Evolutionary conservation across 192 early-diverging fungal genomes (phyloP).

Genomic region (Podila epigama): DNA sequence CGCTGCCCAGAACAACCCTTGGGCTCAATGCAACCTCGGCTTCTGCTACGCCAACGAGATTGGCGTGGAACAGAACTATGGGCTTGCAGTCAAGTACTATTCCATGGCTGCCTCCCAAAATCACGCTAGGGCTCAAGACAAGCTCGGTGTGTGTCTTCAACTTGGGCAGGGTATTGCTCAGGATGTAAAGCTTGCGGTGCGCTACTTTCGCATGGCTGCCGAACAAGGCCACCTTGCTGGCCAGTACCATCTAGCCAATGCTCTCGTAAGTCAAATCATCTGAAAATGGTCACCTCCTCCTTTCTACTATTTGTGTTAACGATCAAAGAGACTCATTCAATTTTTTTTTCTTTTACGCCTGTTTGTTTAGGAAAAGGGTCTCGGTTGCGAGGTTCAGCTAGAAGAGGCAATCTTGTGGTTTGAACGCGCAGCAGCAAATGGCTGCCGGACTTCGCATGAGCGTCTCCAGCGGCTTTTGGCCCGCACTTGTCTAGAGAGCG

Average conservation of each 20-base stretch:
- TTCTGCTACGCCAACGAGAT: constrained; percentile 81
- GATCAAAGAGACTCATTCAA: not conserved
- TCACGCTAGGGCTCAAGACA: constrained; percentile 64
- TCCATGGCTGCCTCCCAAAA: constrained; percentile 61
- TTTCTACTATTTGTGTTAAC: not conserved
- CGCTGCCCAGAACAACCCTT: constrained; percentile 75
- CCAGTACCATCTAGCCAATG: constrained; percentile 58
- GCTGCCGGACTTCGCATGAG: constrained; percentile 60
- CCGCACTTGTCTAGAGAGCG: constrained; percentile 57
- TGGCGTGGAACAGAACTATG: constrained; percentile 64
- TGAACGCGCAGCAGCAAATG: constrained; percentile 51
- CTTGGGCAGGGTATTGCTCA: constrained; percentile 56
- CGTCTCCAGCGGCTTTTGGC: constrained; percentile 57
- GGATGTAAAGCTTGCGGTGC: constrained; percentile 54
- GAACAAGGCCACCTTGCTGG: constrained; percentile 68
- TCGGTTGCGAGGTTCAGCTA: constrained; percentile 51
- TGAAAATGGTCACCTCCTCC: too few relatives aligned
- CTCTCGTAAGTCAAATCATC: constrained; percentile 31
- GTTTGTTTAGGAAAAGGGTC: constrained; percentile 17
- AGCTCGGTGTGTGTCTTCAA: constrained; percentile 62
- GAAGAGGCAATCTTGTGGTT: constrained; percentile 52
- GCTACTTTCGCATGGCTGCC: constrained; percentile 71
- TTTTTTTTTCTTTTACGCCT: not conserved
- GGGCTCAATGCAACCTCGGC: constrained; percentile 87
- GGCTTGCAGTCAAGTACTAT: constrained; percentile 64